Percentiles rank a stretch among this genome's conserved stretches.
These are phyloP conservation scores for Neurospora intermedia DNA, from an alignment of 495 filamentous ascomycete species.

Conservation along the genomic window DNA sequence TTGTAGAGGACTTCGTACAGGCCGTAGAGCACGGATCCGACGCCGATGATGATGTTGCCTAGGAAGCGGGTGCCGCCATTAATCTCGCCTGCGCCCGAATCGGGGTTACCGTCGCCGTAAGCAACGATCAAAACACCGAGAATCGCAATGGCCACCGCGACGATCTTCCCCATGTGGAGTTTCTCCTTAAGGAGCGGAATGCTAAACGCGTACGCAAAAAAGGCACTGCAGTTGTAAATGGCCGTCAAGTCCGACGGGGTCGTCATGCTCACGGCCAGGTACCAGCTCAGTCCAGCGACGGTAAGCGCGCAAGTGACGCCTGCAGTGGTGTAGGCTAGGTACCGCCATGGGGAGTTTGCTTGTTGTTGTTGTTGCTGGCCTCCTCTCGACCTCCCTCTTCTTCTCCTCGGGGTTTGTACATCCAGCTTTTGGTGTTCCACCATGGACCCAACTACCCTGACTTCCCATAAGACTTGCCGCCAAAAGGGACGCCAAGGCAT, in stretches of 20 bases:
- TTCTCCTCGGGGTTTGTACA: constrained; percentile 26
- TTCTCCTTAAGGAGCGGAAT: constrained; percentile 81
- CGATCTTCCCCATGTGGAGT: constrained; percentile 64
- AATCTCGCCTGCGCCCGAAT: constrained; percentile 12
- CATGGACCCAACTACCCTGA: constrained; percentile 80
- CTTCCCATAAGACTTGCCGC: constrained; percentile 60
- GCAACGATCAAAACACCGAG: constrained; percentile 83
- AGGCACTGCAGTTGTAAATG: constrained; percentile 98
- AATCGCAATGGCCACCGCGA: constrained; percentile 78
- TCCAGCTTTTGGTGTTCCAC: constrained; percentile 56
- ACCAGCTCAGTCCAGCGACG: constrained; percentile 89
- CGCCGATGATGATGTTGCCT: constrained; percentile 85
- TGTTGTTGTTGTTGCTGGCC: not conserved
- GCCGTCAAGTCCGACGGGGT: constrained; percentile 87
- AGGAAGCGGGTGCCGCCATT: constrained; percentile 49
- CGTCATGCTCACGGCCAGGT: constrained; percentile 85
- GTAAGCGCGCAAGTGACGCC: constrained; percentile 81
- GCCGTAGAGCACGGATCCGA: constrained; percentile 90
- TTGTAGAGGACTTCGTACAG: constrained; percentile 98
- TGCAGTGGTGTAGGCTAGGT: constrained; percentile 66
- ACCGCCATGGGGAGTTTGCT: constrained; percentile 40
- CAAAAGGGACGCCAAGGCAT: constrained; percentile 81
- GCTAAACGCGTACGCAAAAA: constrained; percentile 94
- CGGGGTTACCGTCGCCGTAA: constrained; percentile 56
- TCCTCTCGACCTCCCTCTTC: constrained; percentile 22